Evolutionary conservation across 2,329 filamentous ascomycete species (phyloP).

Genomic region (Lasiodiplodia sp.): DNA sequence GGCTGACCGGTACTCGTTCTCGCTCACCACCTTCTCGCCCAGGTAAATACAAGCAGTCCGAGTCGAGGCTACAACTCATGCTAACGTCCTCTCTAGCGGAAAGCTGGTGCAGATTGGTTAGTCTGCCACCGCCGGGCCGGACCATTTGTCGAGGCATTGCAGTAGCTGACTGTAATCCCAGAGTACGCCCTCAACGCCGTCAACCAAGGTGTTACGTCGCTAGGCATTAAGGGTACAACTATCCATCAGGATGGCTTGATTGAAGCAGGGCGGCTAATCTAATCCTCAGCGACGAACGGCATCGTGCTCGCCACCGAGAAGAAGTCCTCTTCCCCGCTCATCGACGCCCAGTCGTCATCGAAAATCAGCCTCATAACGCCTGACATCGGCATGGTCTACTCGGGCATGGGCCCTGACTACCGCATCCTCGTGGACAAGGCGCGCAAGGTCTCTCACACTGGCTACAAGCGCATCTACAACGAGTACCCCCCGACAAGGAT

Average conservation of each 20-base stretch:
- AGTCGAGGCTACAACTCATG: conserved; percentile 41
- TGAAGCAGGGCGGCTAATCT: conserved; percentile 4
- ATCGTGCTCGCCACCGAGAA: conserved; percentile 99
- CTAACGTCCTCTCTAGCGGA: conserved; percentile 71
- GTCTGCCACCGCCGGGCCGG: conserved; percentile 32
- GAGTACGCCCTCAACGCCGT: conserved; percentile 99
- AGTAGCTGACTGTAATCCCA: conserved; percentile 51
- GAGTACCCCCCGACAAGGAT: conserved; percentile 99
- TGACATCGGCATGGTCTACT: conserved; percentile 99
- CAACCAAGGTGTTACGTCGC: conserved; percentile 97
- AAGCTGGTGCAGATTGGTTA: conserved; percentile 98
- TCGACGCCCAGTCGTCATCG: conserved; percentile 91
- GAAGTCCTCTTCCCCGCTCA: conserved; percentile 97
- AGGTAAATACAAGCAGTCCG: conserved; percentile 69
- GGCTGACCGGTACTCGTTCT: conserved; percentile 99
- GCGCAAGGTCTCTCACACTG: conserved; percentile 96
- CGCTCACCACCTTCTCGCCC: conserved; percentile 98
- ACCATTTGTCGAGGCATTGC: conserved; percentile 24
- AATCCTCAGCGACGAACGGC: conserved; percentile 83
- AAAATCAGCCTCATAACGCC: conserved; percentile 98
- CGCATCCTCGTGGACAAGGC: conserved; percentile 96
- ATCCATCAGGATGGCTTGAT: background rate
- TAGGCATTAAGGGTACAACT: conserved; percentile 92
- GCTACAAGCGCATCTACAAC: conserved; percentile 99
- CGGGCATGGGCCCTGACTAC: conserved; percentile 98